phyloP scores from a whole-genome alignment of 2,329 filamentous ascomycete species.

The Microsporum ferrugineum region DNA sequence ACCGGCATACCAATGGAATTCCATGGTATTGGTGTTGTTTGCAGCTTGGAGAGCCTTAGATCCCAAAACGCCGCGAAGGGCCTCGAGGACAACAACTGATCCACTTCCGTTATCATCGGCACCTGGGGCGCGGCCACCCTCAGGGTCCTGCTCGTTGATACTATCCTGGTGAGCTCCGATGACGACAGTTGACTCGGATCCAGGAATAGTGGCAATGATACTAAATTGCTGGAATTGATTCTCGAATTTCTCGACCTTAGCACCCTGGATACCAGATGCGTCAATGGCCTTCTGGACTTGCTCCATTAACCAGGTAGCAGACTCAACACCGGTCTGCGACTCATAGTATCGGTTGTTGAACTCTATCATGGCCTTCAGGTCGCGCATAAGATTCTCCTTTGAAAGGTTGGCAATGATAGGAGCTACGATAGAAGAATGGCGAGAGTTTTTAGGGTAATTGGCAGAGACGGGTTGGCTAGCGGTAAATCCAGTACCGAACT shows the following conservation, averaged over 20 bases:
- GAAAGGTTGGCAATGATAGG: slow-evolving; percentile 59
- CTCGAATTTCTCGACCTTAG: slow-evolving; percentile 59
- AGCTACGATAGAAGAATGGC: slow-evolving; percentile 52
- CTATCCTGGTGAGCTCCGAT: slow-evolving; percentile 91
- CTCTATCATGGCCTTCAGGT: slow-evolving; percentile 60
- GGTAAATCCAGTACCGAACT: slow-evolving; percentile 45
- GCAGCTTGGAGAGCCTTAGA: slow-evolving; percentile 58
- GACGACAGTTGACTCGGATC: slow-evolving; percentile 72
- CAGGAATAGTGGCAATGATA: slow-evolving; percentile 84
- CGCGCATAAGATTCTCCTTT: slow-evolving; percentile 63
- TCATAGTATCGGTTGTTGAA: slow-evolving; percentile 50
- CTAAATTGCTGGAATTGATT: slow-evolving; percentile 85
- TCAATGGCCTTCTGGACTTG: slow-evolving; percentile 63
- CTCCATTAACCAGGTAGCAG: slow-evolving; percentile 73
- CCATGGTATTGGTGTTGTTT: slow-evolving; percentile 59
- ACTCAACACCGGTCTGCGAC: slow-evolving; percentile 56
- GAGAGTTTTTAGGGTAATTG: slow-evolving; percentile 57
- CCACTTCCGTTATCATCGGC: slow-evolving; percentile 91
- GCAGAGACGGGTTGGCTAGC: slow-evolving; percentile 26
- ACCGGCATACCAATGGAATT: slow-evolving; percentile 54
- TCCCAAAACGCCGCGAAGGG: slow-evolving; percentile 66
- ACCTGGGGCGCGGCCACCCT: slow-evolving; percentile 71
- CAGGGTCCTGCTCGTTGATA: slow-evolving; percentile 65
- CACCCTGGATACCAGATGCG: slow-evolving; percentile 58
- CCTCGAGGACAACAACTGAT: slow-evolving; percentile 89